Conservation (phyloP, 345 rosid genomes). For the Angophora floribunda region DNA sequence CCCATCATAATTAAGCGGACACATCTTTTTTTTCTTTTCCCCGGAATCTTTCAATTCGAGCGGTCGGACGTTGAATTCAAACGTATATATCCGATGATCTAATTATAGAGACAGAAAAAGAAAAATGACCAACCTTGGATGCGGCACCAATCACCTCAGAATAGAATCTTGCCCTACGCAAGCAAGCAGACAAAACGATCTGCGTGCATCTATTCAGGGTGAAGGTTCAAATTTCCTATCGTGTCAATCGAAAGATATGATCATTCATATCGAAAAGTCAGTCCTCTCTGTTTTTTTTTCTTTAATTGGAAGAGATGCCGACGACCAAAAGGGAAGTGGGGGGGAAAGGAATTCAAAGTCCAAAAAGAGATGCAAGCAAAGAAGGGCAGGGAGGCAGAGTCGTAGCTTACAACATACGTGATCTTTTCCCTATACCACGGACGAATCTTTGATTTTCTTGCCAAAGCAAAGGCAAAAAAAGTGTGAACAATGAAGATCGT, state of each 20-base stretch:
- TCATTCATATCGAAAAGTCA: neutral
- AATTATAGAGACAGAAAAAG: no score
- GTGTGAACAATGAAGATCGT: neutral
- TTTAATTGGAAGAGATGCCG: neutral
- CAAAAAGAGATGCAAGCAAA: neutral
- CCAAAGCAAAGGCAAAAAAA: neutral
- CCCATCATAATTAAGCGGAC: neutral
- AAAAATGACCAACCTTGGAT: neutral
- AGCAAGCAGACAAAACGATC: neutral
- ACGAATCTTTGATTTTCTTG: neutral
- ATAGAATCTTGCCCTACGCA: neutral
- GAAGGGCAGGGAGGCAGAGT: neutral
- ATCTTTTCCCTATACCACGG: neutral
- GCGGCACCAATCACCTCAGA: neutral
- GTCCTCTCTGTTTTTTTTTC: neutral
- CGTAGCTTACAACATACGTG: neutral
- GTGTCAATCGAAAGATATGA: neutral
- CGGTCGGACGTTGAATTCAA: neutral
- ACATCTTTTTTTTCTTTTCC: no score
- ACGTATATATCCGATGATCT: neutral
- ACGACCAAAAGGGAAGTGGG: neutral
- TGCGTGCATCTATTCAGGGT: neutral
- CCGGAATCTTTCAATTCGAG: rapidly evolving
- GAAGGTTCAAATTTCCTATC: neutral
- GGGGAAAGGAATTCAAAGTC: neutral